Evolutionary conservation across 495 filamentous ascomycete species (phyloP).

Genomic region (Aspergillus sclerotiicarbonarius): DNA sequence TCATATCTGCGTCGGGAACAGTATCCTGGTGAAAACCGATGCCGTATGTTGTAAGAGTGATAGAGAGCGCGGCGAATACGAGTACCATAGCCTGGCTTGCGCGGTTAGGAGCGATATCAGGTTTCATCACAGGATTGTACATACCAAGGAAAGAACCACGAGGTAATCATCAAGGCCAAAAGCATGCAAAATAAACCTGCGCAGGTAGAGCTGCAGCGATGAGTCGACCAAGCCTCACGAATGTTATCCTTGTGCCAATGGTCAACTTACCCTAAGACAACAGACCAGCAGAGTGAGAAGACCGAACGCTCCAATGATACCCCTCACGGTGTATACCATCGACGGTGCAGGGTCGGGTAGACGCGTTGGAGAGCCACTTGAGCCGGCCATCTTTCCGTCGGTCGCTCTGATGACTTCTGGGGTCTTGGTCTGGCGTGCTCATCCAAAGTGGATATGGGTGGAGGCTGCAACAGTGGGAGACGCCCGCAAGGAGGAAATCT

Average conservation of each 20-base stretch:
- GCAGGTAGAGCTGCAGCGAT: neutral
- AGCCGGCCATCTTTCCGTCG: neutral
- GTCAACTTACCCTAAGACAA: neutral
- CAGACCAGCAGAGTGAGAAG: neutral
- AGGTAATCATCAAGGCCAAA: neutral
- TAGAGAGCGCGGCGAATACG: neutral
- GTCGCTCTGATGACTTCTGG: neutral
- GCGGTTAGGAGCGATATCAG: neutral
- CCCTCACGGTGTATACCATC: neutral
- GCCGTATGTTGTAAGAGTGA: neutral
- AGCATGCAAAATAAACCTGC: neutral
- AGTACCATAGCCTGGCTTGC: neutral
- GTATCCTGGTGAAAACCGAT: neutral
- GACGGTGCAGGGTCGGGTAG: neutral
- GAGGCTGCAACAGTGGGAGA: neutral
- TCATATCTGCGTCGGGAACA: neutral
- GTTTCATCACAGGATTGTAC: neutral
- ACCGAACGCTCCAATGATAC: neutral
- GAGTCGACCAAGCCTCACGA: neutral
- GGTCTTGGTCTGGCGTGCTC: neutral
- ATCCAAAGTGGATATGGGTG: neutral
- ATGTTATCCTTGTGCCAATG: neutral
- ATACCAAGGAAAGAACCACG: neutral
- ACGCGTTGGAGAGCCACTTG: neutral
- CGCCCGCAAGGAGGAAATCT: neutral